Conservation (phyloP, 805 yeast species). For the Barnettozyma californica region DNA sequence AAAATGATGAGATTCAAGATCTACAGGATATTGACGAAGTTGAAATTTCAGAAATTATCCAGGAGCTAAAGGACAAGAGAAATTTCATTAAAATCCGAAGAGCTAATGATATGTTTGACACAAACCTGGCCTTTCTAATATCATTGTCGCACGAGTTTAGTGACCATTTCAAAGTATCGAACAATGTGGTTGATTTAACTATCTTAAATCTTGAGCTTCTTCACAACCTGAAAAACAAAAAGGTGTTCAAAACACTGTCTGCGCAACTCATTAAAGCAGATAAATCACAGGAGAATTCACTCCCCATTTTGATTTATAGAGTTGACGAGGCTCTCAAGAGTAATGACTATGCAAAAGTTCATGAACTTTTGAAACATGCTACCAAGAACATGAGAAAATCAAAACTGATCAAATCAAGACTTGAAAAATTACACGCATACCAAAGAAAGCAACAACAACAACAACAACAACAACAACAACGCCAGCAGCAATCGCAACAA, state of each 20-base stretch:
- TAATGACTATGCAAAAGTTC: constrained; percentile 35
- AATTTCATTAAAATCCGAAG: constrained; percentile 20
- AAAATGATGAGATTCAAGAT: constrained; percentile 34
- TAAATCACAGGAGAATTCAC: constrained; percentile 25
- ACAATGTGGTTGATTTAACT: constrained; percentile 24
- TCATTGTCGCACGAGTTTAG: constrained; percentile 17
- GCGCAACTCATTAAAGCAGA: constrained; percentile 14
- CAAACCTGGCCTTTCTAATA: constrained; percentile 19
- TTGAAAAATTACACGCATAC: constrained; percentile 21
- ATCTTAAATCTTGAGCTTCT: constrained; percentile 38
- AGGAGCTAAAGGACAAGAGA: constrained; percentile 13
- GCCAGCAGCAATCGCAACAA: constrained; percentile 33
- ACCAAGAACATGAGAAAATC: constrained; percentile 34
- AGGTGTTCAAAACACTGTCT: constrained; percentile 27
- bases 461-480: constrained; percentile 40
- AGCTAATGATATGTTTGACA: constrained; percentile 16
- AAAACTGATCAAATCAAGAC: constrained; percentile 28
- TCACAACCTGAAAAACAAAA: constrained; percentile 28
- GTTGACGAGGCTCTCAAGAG: constrained; percentile 33
- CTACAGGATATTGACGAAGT: constrained; percentile 39
- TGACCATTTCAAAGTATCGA: constrained; percentile 11
- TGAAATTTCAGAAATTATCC: constrained; percentile 31
- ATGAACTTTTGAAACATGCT: constrained; percentile 32
- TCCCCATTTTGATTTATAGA: constrained; percentile 33
- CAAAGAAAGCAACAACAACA: constrained; percentile 36